Evolutionary conservation across 371 early-diverging fungal species (phyloP).

Genomic region (Blakeslea trispora): DNA sequence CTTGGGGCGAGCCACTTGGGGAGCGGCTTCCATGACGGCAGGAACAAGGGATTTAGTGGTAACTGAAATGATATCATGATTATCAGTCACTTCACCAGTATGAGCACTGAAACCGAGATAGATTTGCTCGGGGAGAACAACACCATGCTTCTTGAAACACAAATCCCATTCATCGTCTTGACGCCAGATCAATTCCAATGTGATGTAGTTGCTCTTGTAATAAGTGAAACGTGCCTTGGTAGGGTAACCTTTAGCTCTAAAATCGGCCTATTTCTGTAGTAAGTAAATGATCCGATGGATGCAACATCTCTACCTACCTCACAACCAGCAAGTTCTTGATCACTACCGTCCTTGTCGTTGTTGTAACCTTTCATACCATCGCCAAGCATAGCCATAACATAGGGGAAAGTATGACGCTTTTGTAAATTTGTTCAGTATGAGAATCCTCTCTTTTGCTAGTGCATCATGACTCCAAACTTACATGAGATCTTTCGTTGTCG

Average conservation of each 20-base stretch:
- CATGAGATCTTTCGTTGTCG: constrained; percentile 81
- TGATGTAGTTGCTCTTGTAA: constrained; percentile 65
- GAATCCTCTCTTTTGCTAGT: background rate
- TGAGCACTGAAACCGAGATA: constrained; percentile 91
- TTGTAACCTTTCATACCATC: constrained; percentile 88
- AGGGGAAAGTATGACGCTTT: constrained; percentile 60
- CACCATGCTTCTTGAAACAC: constrained; percentile 77
- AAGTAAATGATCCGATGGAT: background rate
- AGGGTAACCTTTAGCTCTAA: constrained; percentile 67
- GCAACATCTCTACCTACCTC: constrained; percentile 40
- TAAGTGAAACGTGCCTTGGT: constrained; percentile 82
- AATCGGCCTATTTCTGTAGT: constrained; percentile 54
- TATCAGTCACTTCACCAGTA: constrained; percentile 89
- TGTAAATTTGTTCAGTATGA: too few species aligned
- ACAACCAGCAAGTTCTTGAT: constrained; percentile 69
- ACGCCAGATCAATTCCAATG: constrained; percentile 64
- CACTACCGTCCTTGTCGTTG: constrained; percentile 78
- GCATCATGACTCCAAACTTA: constrained; percentile 38
- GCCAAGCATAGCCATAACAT: constrained; percentile 90
- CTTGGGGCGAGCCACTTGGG: constrained; percentile 25
- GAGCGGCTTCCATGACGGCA: constrained; percentile 31
- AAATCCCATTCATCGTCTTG: constrained; percentile 73
- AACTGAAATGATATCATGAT: constrained; percentile 80
- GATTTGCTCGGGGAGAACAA: constrained; percentile 70
- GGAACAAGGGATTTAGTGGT: constrained; percentile 49